Evolutionary conservation across 768 basidiomycete species (phyloP).

Genomic region (Sarcodon sp.): DNA sequence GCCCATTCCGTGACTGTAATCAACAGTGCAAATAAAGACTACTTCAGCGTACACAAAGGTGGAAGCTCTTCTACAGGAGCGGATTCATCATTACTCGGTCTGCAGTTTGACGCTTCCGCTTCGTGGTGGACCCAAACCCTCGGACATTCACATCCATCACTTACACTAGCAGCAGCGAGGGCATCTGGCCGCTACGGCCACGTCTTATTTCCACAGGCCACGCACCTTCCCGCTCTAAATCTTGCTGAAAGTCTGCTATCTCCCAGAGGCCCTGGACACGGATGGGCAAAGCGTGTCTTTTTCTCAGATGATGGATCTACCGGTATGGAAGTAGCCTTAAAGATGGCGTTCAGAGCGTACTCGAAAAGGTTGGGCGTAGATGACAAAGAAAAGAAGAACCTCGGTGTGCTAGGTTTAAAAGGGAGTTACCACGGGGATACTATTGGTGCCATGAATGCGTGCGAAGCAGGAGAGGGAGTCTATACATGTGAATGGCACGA

Average conservation of each 20-base stretch:
- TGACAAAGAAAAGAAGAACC: conserved; percentile 24
- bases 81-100: conserved; percentile 27
- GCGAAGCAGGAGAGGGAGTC: conserved; percentile 60
- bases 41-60: conserved; percentile 47
- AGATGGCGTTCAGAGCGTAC: conserved; percentile 84
- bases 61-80: conserved; percentile 3
- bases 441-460: conserved; percentile 94
- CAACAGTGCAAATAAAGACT: conserved; percentile 81
- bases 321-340: conserved; percentile 93
- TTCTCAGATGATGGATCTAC: conserved; percentile 94
- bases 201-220: conserved; percentile 89
- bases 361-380: conserved; percentile 26
- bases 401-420: conserved; percentile 76
- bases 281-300: conserved; percentile 88
- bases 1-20: conserved; percentile 71
- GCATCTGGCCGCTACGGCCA: conserved; percentile 94
- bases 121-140: conserved; percentile 98
- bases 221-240: conserved; percentile 73
- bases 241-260: conserved; percentile 71
- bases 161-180: conserved; percentile 77
- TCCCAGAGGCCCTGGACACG: conserved; percentile 60
- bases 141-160: conserved; percentile 66
- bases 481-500: conserved; percentile 96
- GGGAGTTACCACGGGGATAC: conserved; percentile 98
- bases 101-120: conserved; percentile 83